phyloP scores from a whole-genome alignment of 2,329 filamentous ascomycete species.

The Polychaeton citri region DNA sequence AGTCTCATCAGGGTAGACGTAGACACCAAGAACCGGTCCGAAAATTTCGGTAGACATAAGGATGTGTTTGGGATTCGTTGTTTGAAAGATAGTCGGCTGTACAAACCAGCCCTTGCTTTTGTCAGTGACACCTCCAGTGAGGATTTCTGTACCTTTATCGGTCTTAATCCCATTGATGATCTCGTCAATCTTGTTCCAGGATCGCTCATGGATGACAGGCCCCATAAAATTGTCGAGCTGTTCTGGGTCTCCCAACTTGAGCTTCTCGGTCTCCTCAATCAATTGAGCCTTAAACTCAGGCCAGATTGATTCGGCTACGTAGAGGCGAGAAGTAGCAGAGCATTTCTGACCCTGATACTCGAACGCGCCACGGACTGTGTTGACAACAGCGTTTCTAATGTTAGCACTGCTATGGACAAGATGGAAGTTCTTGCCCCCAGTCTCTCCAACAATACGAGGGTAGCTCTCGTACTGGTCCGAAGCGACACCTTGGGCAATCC shows the following conservation, averaged over 20 bases:
- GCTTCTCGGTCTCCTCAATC: constrained; percentile 51
- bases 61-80: constrained; percentile 58
- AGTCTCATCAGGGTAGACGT: constrained; percentile 52
- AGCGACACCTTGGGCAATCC: constrained; percentile 69
- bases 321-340: constrained; percentile 68
- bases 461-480: constrained; percentile 74
- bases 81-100: constrained; percentile 68
- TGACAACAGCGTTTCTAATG: constrained; percentile 61
- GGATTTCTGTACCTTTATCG: constrained; percentile 57
- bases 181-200: constrained; percentile 65
- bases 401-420: constrained; percentile 67
- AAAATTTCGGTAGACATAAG: constrained; percentile 71
- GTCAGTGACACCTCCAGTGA: constrained; percentile 67
- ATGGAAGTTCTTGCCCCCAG: constrained; percentile 90
- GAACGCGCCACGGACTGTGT: constrained; percentile 77
- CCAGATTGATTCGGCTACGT: constrained; percentile 64
- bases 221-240: constrained; percentile 70
- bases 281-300: constrained; percentile 56
- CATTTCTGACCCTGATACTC: constrained; percentile 91
- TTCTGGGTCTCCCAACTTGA: constrained; percentile 58
- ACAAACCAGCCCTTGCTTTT: constrained; percentile 69
- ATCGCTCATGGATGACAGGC: constrained; percentile 69
- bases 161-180: constrained; percentile 70
- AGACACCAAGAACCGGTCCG: constrained; percentile 59
- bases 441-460: constrained; percentile 80